Evolutionary conservation across 2,329 filamentous ascomycete species (phyloP).

Genomic region (Hymenoscyphus occultus): DNA sequence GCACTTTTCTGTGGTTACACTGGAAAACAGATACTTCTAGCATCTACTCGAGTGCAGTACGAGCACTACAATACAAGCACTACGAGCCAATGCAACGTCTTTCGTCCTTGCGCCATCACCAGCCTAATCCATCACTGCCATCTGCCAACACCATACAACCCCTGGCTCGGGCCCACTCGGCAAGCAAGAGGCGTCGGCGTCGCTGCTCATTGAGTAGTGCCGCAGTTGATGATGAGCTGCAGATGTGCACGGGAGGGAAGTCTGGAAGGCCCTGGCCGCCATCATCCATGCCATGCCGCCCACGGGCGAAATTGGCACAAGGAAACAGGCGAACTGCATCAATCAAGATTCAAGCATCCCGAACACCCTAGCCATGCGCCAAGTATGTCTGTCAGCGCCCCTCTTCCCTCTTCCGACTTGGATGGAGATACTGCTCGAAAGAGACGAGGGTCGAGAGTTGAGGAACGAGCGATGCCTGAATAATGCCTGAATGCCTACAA

Average conservation of each 20-base stretch:
- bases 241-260: constrained; percentile 1
- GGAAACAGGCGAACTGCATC: constrained; percentile 6
- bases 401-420: constrained; percentile 3
- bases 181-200: not conserved
- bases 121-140: not conserved
- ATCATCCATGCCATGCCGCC: not conserved
- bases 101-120: not conserved
- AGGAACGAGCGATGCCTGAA: not conserved
- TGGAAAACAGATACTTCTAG: too few species aligned
- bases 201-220: not conserved
- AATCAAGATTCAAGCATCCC: constrained; percentile 4
- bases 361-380: not conserved
- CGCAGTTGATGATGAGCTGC: constrained; percentile 1
- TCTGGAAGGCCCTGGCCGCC: not conserved
- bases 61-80: not conserved
- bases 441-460: not conserved
- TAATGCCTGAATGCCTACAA: too few species aligned
- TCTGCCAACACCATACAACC: not conserved
- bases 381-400: not conserved
- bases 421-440: not conserved
- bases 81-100: constrained; percentile 5
- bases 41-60: too few species aligned
- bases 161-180: not conserved
- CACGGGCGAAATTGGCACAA: constrained; percentile 4
- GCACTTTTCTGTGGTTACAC: not conserved